Evolutionary conservation across 2,329 filamentous ascomycete species (phyloP), one percentile per base, ranked within the genome.

Genomic region (Aspergillus fumigatus): DNA sequence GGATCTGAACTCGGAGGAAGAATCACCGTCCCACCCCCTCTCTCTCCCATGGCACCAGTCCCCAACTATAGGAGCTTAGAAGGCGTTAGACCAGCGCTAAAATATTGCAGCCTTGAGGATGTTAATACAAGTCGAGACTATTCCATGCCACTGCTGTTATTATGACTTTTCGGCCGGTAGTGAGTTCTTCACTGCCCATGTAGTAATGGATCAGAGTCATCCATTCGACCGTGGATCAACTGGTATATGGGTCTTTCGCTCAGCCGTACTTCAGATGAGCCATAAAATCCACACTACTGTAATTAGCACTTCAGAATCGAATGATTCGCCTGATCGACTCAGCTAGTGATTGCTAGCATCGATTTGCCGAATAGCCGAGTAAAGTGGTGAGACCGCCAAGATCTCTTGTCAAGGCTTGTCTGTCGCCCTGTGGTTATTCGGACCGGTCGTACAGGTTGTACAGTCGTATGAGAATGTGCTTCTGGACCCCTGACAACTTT

Each of bases 401-500:
- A 21, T 38, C n/a, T 32, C 47, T 50, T 53, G 51, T 40, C 19
- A 43, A 53, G 29, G 53, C 51, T 53, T 53, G 45, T 53, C 19
- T 23, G 17, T 17, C 25, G 41, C 45, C 29, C 50, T 51, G 23
- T n/a, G n/a, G 29, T 32, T 14, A 14, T 11, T 32, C 29, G 3
- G 11, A 11, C 27, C 27, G 27, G 29, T 27, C 25, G 26, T 27
- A 9, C 9, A 8, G 25, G 25, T 29, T 29, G 27, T 11, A 14
- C 11, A 17, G 4, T 14, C 11, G 2, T 17, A 35, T 4, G 11
- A 14, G 10, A 0, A 11, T 3, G 3, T 32, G 4, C 29, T 32
- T 14, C 14, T 5, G 29, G 29, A 32, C 29, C 11, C 14, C 14
- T 14, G 4, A 14, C 32, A 17, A 35, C 11, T 6, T 17, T 17